Base-by-base conservation (phyloP, 345 rosid genomes). In the Firmiana major region DNA sequence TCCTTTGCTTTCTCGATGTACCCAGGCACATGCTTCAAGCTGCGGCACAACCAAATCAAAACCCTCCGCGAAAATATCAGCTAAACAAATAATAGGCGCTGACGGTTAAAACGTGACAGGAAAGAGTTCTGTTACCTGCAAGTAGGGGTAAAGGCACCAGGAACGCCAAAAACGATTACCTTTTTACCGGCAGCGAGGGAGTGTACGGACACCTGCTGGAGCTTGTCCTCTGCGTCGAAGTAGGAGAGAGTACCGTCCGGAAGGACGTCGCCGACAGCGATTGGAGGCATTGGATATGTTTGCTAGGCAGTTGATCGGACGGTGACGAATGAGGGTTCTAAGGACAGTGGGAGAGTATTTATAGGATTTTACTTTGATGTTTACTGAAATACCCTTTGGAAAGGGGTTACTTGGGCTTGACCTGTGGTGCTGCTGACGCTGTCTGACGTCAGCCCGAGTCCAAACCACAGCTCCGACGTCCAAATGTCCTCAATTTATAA, bases 61-160 rank as follows among this genome's bases (percentile, higher is more conserved):
- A 54, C 43, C 54, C 34, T 24, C 67, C 24, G n/a, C 5, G 6
- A n/a, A 40, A 53, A 48, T 15, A 66, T 28, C 54, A 67, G 31
- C 43, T 1, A 46, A 38, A 76, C 1, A 54, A 28, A 46, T 38
- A 22, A 16, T 7, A 15, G 31, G 17, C 10, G 48, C 9, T 2
- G 22, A 49, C 60, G 19, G 63, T 53, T 53, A 26, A 59, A 7
- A 49, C 15, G 13, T 57, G 17, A 66, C 7, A 19, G 7, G 53
- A 53, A 13, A 34, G 19, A 8, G 58, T 31, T 24, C 45, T 4
- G 6, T 48, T 78, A 93, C 99, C 99, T 96, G 95, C 99, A 96
- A 63, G 99, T 96, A 28, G 99, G 98, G 22, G 99, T 96, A 84
- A 96, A 96, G 75, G 99, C 99, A 62, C 99, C 99, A 80, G 99